Evolutionary conservation across 257 asterid genomes (phyloP).

Genomic region (Vinca minor): DNA sequence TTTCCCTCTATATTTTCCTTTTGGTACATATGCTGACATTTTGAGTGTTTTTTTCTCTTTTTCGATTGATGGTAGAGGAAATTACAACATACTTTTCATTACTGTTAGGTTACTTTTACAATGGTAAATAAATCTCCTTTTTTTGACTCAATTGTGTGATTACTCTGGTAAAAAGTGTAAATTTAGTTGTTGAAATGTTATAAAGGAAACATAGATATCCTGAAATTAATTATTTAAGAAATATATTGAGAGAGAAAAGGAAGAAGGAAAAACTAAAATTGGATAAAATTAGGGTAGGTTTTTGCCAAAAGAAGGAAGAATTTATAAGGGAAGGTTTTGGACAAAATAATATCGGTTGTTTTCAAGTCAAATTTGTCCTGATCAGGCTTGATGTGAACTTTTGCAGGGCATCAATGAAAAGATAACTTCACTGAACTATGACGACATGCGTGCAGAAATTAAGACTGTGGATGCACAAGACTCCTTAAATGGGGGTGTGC

Average conservation of each 20-base stretch:
- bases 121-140: too few relatives aligned
- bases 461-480: conserved; percentile 81
- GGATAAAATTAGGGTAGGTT: too few relatives aligned
- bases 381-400: conserved; percentile 11
- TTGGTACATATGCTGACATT: not conserved
- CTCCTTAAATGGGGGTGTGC: conserved; percentile 68
- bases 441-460: conserved; percentile 58
- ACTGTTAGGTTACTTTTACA: not conserved
- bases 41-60: too few relatives aligned
- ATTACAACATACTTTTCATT: not conserved
- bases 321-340: too few relatives aligned
- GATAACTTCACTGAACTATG: conserved; percentile 68
- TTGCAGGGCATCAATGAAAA: conserved; percentile 75
- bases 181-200: not conserved
- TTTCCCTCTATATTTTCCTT: too few relatives aligned
- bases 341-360: not conserved
- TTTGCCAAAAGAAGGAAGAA: too few relatives aligned
- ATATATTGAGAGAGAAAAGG: not conserved
- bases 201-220: not conserved
- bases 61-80: too few relatives aligned
- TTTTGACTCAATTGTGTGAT: not conserved
- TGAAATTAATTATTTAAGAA: not conserved
- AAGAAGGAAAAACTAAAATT: not conserved
- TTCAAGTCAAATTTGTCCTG: not conserved
- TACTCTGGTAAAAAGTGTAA: not conserved